Evolutionary conservation across 495 filamentous ascomycete species (phyloP), one percentile per base, ranked within the genome.

Genomic region (Sabuloglossum arenarium): DNA sequence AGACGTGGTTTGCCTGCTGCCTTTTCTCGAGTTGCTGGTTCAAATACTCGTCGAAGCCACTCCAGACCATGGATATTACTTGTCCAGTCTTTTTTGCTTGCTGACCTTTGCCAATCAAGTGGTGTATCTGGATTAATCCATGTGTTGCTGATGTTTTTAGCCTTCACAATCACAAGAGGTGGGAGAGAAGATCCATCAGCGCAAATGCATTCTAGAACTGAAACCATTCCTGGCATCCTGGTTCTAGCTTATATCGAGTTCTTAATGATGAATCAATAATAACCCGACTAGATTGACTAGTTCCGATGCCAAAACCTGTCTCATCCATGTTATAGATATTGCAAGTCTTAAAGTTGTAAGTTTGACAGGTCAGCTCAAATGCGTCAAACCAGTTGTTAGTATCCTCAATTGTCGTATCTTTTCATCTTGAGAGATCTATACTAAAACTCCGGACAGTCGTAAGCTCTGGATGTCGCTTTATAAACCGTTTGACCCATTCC

Each of bases 1-100:
- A 60, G 43, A 5, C 56, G 47, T 24, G 53, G 49, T 53, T 55
- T 23, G 10, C 59, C 39, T 4, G 46, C 53, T 37, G 56, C 59
- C 54, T 60, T 60, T 24, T 55, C 55, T 52, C 56, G 47, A 59
- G 56, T 60, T 58, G 53, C 34, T 60, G 45, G 58, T 45, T 60
- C 46, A 53, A 58, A 60, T 4, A 51, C 30, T 9, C 55, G 25
- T 59, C 54, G 53, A 3, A 60, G 25, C 59, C 42, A 60, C 32
- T 60, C 59, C 49, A 57, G 53, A 39, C 58, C 45, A 52, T 59
- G 46, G 3, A 37, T 39, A 52, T 59, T 59, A 30, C 54, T 59
- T 47, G 47, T 59, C 43, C 45, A 59, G 2, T 39, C 58, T 28
- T 59, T 59, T 45, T 19, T 52, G 56, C 47, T 49, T 6, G 45